Base-by-base conservation (phyloP, 352 stramenopile genomes). In the Hyaloperonospora arabidopsidis region DNA sequence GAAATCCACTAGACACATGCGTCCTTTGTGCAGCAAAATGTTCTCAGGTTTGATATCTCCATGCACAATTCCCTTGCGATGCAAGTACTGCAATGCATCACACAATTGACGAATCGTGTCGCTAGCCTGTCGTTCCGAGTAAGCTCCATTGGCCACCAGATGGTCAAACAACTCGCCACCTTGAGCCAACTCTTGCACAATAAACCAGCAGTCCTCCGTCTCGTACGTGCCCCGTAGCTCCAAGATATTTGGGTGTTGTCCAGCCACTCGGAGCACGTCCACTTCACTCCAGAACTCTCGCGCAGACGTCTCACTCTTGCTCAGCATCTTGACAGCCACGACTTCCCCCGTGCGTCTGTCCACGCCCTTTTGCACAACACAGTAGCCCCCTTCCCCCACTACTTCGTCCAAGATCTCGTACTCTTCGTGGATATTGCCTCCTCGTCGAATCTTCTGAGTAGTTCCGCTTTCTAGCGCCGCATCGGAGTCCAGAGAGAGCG, bases 21-120 rank as follows among this genome's bases (percentile, higher is more conserved):
- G 72, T 5, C 72, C 74, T 40, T 83, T 59, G 35, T 86, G 73
- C 43, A 89, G 61, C 61, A 95, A 52, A 48, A 94, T 80, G 45
- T 95, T 95, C 60, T 95, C 85, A 0, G 85, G 85, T 49, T 95
- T 95, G 62, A 95, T 84, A 60, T 95, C 85, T 47, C 81, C 85
- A 50, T 95, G 86, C 2, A 95, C 82, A 22, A 95, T 83, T 25
- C 79, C 79, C 54, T 93, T 93, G 66, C 77, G 75, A 59, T 95
- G 86, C 56, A 95, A 61, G 56, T 92, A 92, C 35, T 84, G 70
- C 53, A 95, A 65, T 32, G 83, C 84, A 45, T 90, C 75, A 53
- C 80, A 89, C 0, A 93, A 57, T 36, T 93, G 70, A 8, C 80
- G 80, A 22, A 91, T 74, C 1, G 77, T 75, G 15, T 63, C 61